A percentile compares a stretch with the other conserved stretches of the same genome.
phyloP scores from a whole-genome alignment of 352 stramenopile genomes.

The Phytophthora multivora region DNA sequence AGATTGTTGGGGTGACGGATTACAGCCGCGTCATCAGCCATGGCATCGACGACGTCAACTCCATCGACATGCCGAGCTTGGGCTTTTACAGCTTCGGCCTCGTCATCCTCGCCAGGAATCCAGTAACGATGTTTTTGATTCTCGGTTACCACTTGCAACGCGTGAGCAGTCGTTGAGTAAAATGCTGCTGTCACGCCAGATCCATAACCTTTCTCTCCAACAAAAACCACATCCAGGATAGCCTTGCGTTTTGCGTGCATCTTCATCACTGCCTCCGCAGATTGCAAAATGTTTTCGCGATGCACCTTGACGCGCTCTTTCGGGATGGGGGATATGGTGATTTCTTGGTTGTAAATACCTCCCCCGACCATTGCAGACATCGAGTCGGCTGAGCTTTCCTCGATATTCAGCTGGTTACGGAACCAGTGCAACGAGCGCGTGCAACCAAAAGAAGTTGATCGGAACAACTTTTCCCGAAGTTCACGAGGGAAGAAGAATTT shows the following conservation, averaged over 20 bases:
- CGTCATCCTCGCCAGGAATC: slow-evolving; percentile 60
- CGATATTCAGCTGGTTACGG: slow-evolving; percentile 65
- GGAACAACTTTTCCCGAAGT: slow-evolving; percentile 74
- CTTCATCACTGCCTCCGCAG: slow-evolving; percentile 83
- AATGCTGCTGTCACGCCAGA: slow-evolving; percentile 86
- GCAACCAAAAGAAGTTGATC: slow-evolving; percentile 78
- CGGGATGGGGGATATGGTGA: slow-evolving; percentile 81
- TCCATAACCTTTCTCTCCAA: slow-evolving; percentile 85
- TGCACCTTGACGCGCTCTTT: slow-evolving; percentile 89
- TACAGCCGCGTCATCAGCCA: slow-evolving; percentile 41
- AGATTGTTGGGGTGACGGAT: slow-evolving; percentile 83
- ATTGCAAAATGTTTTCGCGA: slow-evolving; percentile 74
- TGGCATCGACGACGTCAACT: slow-evolving; percentile 5
- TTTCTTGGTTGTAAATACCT: slow-evolving; percentile 77
- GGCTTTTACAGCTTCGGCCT: slow-evolving; percentile 20
- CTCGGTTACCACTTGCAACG: slow-evolving; percentile 60
- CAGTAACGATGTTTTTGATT: slow-evolving; percentile 57
- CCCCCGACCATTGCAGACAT: slow-evolving; percentile 30
- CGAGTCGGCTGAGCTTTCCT: slow-evolving; percentile 36
- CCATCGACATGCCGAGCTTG: slow-evolving; percentile 1
- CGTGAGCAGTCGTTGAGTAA: slow-evolving; percentile 78
- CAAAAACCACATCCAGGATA: slow-evolving; percentile 86
- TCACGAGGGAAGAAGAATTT: slow-evolving; percentile 85
- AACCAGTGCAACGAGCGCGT: slow-evolving; percentile 86
- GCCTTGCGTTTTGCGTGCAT: slow-evolving; percentile 85